Evolutionary conservation across 805 yeast genomes (phyloP), one percentile per base, ranked within the genome.

Genomic region (Candida incommunis): DNA sequence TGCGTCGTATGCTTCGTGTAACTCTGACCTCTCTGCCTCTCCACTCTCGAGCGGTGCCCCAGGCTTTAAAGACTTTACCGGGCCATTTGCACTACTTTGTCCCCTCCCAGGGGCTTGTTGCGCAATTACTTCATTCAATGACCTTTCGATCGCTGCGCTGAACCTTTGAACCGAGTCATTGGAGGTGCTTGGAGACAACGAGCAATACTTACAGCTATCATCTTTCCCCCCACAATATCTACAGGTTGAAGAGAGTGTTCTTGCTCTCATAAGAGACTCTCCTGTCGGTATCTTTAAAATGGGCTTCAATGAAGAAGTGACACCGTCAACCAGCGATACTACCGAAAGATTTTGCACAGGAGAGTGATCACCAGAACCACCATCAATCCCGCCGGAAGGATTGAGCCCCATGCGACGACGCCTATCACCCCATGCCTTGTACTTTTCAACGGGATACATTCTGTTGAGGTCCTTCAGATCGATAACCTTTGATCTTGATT

Each of bases 371-470:
- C 18, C 37, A 13, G 18, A 9, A 18, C 37, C 37, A 18, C 37
- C 37, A n/a, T 31, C 37, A 31, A 31, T 31, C 18, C 37, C 37
- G 11, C 37, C 37, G 7, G 37, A 31, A 18, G 37, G 37, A n/a
- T 31, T 31, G 37, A 31, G 37, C 7, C 37, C 37, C 37, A 31
- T 31, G 20, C 37, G 37, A n/a, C 37, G 37, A n/a, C 37, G 37
- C 7, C 37, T 7, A 18, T 31, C 37, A 5, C 37, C 37, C 37
- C 37, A 31, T 18, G 37, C 37, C 37, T 31, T 31, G 37, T 31
- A 31, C 37, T 31, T 31, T 31, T 31, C 37, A n/a, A 31, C 37
- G 7, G 37, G 37, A 18, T 31, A 31, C 37, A 31, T 31, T 7
- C 37, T 11, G 37, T 31, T 31, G 37, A 31, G 37, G n/a, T 31